These are phyloP conservation scores for Salix udensis DNA, from an alignment of 345 rosid species.

Conservation along the genomic window DNA sequence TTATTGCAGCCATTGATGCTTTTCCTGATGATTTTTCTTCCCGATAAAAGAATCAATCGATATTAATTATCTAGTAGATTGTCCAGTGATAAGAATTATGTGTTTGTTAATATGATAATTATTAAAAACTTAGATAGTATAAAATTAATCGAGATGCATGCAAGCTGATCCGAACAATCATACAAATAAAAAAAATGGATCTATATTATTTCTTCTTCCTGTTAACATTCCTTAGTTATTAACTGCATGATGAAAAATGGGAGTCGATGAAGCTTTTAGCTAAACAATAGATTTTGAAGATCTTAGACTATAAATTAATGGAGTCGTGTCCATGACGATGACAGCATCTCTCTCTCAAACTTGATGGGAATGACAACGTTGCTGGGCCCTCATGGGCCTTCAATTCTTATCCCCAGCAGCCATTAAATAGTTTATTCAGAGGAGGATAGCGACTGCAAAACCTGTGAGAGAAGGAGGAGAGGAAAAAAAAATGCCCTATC, in stretches of 20 bases:
- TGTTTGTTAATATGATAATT: accelerated
- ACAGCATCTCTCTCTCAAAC: too few relatives aligned
- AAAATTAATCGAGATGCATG: too few relatives aligned
- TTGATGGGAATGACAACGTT: neutral
- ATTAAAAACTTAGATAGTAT: too few relatives aligned
- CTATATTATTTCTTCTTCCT: neutral
- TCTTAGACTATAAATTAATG: neutral
- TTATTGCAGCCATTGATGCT: neutral
- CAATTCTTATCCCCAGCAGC: neutral
- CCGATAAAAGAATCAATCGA: too few relatives aligned
- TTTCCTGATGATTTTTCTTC: too few relatives aligned
- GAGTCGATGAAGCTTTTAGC: neutral
- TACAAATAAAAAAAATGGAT: too few relatives aligned
- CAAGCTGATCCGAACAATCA: too few relatives aligned
- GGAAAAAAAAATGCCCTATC: neutral
- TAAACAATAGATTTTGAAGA: neutral
- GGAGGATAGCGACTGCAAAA: neutral
- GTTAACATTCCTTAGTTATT: neutral
- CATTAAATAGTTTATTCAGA: neutral
- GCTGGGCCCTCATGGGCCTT: neutral
- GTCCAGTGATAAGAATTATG: accelerated
- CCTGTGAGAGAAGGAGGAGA: neutral
- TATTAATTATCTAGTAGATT: too few relatives aligned
- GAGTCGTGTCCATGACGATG: neutral
- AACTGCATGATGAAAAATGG: neutral